Evolutionary conservation across 129 eudicot species (phyloP).

Genomic region (carrot (Daucus carota)): DH1_v3.0 NC_030385.2:39877501-39878000

Average conservation of each 20-base stretch:
- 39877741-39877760: constrained; percentile 61
- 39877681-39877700: constrained; percentile 56
- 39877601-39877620: constrained; percentile 58
- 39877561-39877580: constrained; percentile 51
- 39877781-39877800: constrained; percentile 43
- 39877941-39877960: neutral
- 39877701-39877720: constrained; percentile 65
- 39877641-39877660: constrained; percentile 72
- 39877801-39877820: constrained; percentile 28
- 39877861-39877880: neutral
- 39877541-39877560: neutral
- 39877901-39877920: too few species aligned
- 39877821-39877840: constrained; percentile 12
- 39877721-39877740: constrained; percentile 55
- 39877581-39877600: constrained; percentile 61
- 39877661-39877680: constrained; percentile 86
- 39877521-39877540: neutral
- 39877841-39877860: neutral
- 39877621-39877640: constrained; percentile 60
- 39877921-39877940: neutral
- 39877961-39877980: neutral
- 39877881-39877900: neutral
- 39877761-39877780: constrained; percentile 64
- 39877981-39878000: too few species aligned
- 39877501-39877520: neutral